A percentile compares a stretch with the other conserved stretches of the same genome.
Evolutionary conservation across 345 rosid species (phyloP).

Genomic region (Melastoma malabathricum): DNA sequence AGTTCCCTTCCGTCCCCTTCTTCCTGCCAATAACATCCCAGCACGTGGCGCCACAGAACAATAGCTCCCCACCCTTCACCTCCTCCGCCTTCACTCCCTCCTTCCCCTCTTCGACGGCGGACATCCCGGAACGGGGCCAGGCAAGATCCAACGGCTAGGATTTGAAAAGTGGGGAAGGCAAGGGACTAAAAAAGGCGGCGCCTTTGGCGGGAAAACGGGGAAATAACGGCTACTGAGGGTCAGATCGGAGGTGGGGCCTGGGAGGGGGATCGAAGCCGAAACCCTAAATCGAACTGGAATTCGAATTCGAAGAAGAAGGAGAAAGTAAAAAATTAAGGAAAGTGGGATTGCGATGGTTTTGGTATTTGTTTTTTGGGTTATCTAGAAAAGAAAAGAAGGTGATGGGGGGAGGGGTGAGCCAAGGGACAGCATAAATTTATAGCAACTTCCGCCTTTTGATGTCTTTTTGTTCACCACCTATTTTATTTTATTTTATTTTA

Average conservation of each 20-base stretch:
- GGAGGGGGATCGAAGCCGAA: conserved; percentile 14
- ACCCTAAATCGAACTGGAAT: conserved; percentile 32
- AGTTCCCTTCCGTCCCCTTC: conserved; percentile 64
- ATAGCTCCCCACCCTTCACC: conserved; percentile 79
- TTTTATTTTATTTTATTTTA: neutral
- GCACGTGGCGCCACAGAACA: conserved; percentile 78
- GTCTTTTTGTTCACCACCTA: neutral
- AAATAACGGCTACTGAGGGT: conserved; percentile 29
- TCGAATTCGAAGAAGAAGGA: conserved; percentile 1
- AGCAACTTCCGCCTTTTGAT: too few relatives aligned
- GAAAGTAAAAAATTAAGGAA: neutral
- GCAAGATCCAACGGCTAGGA: conserved; percentile 32
- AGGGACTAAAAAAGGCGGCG: conserved; percentile 4
- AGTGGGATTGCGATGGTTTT: too few relatives aligned
- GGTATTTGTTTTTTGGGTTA: too few relatives aligned
- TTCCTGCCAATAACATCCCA: conserved; percentile 68
- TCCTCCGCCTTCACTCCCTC: conserved; percentile 24
- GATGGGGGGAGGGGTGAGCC: conserved; percentile 1
- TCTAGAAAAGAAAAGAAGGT: neutral
- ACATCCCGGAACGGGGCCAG: conserved; percentile 22
- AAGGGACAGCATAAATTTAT: neutral
- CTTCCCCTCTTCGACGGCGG: conserved; percentile 37
- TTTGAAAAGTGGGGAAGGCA: conserved; percentile 16
- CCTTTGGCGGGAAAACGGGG: conserved; percentile 54
- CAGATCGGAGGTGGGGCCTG: conserved; percentile 19